Evolutionary conservation across 2,329 filamentous ascomycete species (phyloP).

Genomic region (Colletotrichum graminicola): DNA sequence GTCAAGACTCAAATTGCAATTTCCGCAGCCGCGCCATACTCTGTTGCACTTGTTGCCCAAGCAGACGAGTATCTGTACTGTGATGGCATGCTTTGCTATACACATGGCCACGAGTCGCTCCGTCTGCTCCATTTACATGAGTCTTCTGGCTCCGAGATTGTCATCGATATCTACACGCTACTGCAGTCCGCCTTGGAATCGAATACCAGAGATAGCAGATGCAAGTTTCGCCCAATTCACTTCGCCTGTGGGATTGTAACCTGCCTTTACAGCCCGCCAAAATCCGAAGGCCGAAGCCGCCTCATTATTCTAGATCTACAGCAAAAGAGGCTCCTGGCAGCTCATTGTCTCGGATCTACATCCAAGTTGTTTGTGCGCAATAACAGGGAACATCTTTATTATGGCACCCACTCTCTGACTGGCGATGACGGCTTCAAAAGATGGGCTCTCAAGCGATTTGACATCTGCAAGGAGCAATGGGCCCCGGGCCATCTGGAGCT

Average conservation of each 20-base stretch:
- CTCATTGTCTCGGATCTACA: slow-evolving; percentile 57
- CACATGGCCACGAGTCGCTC: slow-evolving; percentile 59
- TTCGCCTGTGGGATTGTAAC: slow-evolving; percentile 69
- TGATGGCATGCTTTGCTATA: slow-evolving; percentile 75
- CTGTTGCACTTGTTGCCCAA: slow-evolving; percentile 69
- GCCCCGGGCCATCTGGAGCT: slow-evolving; percentile 63
- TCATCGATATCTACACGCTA: slow-evolving; percentile 56
- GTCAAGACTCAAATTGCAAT: slow-evolving; percentile 72
- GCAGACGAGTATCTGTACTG: slow-evolving; percentile 73
- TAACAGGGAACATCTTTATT: slow-evolving; percentile 71
- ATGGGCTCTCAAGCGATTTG: slow-evolving; percentile 71
- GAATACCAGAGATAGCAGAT: slow-evolving; percentile 49
- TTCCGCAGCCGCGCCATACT: slow-evolving; percentile 71
- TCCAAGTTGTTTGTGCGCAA: slow-evolving; percentile 77
- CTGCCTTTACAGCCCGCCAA: slow-evolving; percentile 64
- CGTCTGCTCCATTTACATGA: slow-evolving; percentile 70
- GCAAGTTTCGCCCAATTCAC: slow-evolving; percentile 67
- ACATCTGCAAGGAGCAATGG: slow-evolving; percentile 58
- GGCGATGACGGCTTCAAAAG: slow-evolving; percentile 67
- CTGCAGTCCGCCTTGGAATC: slow-evolving; percentile 8
- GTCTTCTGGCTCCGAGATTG: slow-evolving; percentile 63
- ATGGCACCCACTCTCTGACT: slow-evolving; percentile 71
- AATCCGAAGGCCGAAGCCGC: slow-evolving; percentile 56
- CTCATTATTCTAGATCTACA: slow-evolving; percentile 65
- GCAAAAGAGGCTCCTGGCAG: slow-evolving; percentile 54